phyloP scores from a whole-genome alignment of 148 eudicot genomes.

The Tetragonia tetragonoides region DNA sequence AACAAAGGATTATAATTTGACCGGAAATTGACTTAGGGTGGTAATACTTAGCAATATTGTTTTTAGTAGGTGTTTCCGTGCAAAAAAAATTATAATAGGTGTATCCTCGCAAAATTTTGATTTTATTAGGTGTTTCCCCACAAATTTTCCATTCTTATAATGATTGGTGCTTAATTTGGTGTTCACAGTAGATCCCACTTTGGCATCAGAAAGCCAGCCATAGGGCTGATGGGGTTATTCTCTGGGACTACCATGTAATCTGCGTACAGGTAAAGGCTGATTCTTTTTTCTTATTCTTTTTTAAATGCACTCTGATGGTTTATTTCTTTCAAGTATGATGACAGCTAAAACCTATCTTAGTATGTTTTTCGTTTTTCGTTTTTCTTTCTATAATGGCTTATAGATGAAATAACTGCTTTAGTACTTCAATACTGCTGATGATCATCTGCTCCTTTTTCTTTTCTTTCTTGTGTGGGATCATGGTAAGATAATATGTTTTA shows the following conservation, averaged over 20 bases:
- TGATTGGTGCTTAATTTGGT: slow-evolving; percentile 18
- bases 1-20: no score
- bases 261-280: slow-evolving; percentile 63
- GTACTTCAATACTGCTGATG: not conserved
- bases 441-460: not conserved
- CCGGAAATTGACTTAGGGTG: no score
- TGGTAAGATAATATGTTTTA: not conserved
- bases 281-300: no score
- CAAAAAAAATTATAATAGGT: no score
- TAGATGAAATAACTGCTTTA: not conserved
- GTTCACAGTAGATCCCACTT: slow-evolving; percentile 67
- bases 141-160: no score
- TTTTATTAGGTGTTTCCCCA: no score
- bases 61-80: no score
- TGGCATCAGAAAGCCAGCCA: slow-evolving; percentile 99
- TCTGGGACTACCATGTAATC: slow-evolving; percentile 97
- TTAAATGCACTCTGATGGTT: no score
- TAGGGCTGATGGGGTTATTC: slow-evolving; percentile 79
- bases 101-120: no score
- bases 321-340: not conserved
- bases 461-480: not conserved
- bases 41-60: no score
- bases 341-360: not conserved
- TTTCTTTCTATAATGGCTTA: not conserved
- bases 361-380: not conserved